Conservation (phyloP, 768 basidiomycete species). For the Phaeotremella skinneri region DNA sequence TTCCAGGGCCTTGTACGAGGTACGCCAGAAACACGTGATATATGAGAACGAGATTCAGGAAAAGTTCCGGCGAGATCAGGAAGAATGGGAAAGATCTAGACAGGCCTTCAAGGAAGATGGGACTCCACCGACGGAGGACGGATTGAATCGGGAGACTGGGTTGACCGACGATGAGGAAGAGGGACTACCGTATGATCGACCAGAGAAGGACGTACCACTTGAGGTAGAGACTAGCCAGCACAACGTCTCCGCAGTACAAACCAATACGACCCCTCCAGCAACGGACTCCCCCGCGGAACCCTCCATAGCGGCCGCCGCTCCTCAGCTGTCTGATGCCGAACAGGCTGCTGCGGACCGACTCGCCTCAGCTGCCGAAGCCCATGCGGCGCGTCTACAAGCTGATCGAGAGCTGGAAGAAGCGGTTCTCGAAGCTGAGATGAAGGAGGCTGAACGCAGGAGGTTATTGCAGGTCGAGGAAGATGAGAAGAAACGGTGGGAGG, state of each 20-base stretch:
- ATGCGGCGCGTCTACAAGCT: neutral
- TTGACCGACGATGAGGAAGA: constrained; percentile 23
- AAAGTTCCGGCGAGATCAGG: constrained; percentile 32
- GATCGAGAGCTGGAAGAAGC: constrained; percentile 16
- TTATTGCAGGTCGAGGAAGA: constrained; percentile 7
- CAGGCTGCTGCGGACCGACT: constrained; percentile 1
- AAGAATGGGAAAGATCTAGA: constrained; percentile 6
- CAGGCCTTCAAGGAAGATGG: neutral
- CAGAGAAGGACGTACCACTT: constrained; percentile 12
- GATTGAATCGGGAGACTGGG: constrained; percentile 8
- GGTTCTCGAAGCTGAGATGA: constrained; percentile 2
- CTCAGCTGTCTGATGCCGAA: neutral
- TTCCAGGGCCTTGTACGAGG: constrained; percentile 21
- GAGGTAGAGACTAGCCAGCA: neutral
- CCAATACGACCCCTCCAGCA: too few species aligned
- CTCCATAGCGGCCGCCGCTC: too few species aligned
- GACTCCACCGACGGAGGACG: neutral
- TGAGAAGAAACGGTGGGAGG: constrained; percentile 8
- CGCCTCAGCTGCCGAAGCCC: neutral
- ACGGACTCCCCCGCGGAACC: too few species aligned
- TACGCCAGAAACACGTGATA: constrained; percentile 24
- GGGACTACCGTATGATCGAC: constrained; percentile 40
- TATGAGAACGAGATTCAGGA: constrained; percentile 38
- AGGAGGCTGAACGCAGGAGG: constrained; percentile 5
- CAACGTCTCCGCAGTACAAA: too few species aligned